Evolutionary conservation across 371 early-diverging fungal genomes (phyloP).

Genomic region (Mortierella sp.): DNA sequence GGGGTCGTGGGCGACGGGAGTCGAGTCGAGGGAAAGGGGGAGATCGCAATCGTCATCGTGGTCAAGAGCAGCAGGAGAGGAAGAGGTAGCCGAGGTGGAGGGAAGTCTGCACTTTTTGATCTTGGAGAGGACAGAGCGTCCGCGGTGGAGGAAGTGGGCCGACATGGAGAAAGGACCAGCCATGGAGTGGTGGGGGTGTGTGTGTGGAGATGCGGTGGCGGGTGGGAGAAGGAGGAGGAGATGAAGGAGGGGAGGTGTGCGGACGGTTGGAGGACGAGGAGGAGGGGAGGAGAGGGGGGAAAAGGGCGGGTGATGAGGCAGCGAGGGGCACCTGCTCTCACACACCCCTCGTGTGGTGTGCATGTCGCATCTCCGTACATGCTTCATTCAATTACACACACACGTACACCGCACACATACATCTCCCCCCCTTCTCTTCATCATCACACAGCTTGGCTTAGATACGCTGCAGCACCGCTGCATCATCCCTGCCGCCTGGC

Average conservation of each 20-base stretch:
- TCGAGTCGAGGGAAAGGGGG: conserved; percentile 13
- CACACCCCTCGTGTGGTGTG: too few species aligned
- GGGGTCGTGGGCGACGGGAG: conserved; percentile 12
- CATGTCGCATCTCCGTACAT: too few species aligned
- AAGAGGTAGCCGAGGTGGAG: conserved; percentile 14
- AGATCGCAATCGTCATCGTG: background rate
- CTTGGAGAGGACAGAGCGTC: conserved; percentile 49
- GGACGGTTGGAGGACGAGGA: background rate
- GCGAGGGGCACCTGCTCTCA: too few species aligned
- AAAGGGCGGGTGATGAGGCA: background rate
- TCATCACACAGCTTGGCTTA: too few species aligned
- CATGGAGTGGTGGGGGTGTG: conserved; percentile 12
- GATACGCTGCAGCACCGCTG: too few species aligned
- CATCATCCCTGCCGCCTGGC: too few species aligned
- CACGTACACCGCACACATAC: too few species aligned
- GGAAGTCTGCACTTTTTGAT: conserved; percentile 48
- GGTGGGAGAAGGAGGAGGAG: conserved; percentile 1
- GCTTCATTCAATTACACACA: too few species aligned
- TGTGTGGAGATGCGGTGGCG: background rate
- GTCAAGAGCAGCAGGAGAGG: conserved; percentile 2
- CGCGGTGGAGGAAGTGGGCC: conserved; percentile 41
- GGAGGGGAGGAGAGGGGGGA: background rate
- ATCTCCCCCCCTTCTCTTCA: too few species aligned
- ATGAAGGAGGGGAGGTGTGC: background rate
- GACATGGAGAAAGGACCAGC: conserved; percentile 42